Base-by-base conservation (phyloP, 495 filamentous ascomycete genomes). In the Melanomma pulvis-pyrius region DNA sequence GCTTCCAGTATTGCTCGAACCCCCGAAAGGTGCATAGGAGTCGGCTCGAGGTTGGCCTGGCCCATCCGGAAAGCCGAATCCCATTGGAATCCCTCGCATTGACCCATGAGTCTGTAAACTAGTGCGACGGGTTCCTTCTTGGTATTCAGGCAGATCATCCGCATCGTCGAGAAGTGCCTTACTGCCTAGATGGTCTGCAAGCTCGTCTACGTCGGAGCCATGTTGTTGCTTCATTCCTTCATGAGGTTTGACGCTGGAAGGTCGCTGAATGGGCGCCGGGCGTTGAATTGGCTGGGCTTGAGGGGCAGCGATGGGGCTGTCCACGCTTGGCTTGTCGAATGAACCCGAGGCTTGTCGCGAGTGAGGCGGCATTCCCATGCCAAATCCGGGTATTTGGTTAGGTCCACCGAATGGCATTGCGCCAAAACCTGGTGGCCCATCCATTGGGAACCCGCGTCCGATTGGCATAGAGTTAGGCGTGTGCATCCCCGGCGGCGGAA, bases 141-240 rank as follows among this genome's bases (percentile, higher is more conserved):
- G 80, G 68, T 52, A 81, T 75, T 25, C 63, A 7, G 46, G 53
- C 19, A 67, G 30, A 52, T 82, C 83, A 62, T 92, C 86, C 19
- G 81, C 83, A 73, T 96, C 92, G 70, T 96, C 93, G 39, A 97
- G 81, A n/a, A 98, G 80, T 9, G 93, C 93, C 74, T 89, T 92
- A 77, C 93, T 97, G 11, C 94, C 96, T n/a, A 98, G 83, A 73
- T 93, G 91, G 53, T 87, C 83, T 60, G 86, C 90, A 49, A 96
- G 79, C 57, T 92, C 86, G 59, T 97, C 92, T 36, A 90, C 71
- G 59, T 90, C 84, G 15, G 69, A 68, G 46, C 53, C 70, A 77
- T 48, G 46, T 19, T 44, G 53, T 39, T 41, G 58, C 50, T 77
- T 80, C 41, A 79, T 75, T 22, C 82, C 80, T 47, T 83, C 80